Evolutionary conservation across 352 stramenopile species (phyloP), one percentile per base, ranked within the genome.

Genomic region (Globisporangium lucens): DNA sequence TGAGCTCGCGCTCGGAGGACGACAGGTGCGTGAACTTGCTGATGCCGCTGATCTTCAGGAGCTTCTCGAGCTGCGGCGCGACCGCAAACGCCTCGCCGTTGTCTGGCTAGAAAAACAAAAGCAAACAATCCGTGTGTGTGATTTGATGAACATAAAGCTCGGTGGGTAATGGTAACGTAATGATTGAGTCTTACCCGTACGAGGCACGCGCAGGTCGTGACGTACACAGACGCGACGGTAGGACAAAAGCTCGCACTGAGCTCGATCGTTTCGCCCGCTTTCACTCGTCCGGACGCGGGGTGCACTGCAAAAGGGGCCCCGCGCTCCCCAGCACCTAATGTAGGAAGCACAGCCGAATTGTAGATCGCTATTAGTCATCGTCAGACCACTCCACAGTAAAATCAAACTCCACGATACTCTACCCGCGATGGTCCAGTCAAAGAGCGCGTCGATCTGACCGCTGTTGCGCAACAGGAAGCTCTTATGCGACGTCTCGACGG

Each of bases 1-100:
- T 86, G 20, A 97, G 47, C 59, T 91, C 77, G 1, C 68, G 80
- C 61, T 97, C 89, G 0, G 88, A 97, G 17, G 82, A 75, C 10
- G 83, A 82, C 35, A 98, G 77, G 74, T 97, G 82, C 53, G 89
- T 87, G 72, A 94, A 98, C 69, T 98, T 98, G 63, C 87, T 91
- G 38, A 97, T 93, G 24, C 80, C 82, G 65, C 82, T 94, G 57
- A 97, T 78, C 70, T 97, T 97, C 80, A 97, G 93, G 17, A 63
- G 79, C 55, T 84, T 71, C 17, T 87, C 75, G 8, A 70, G 58
- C 38, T 75, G 56, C 13, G 76, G 62, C 1, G 68, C 60, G 12
- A 65, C 29, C 20, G 61, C 66, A 27, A 78, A 74, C 1, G 70
- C 63, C 10, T 79, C 69, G 1, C 41, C 59, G 1, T 57, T 61